Base-by-base conservation (phyloP, 805 yeast genomes). In the Zygosaccharomyces pseudorouxii region DNA sequence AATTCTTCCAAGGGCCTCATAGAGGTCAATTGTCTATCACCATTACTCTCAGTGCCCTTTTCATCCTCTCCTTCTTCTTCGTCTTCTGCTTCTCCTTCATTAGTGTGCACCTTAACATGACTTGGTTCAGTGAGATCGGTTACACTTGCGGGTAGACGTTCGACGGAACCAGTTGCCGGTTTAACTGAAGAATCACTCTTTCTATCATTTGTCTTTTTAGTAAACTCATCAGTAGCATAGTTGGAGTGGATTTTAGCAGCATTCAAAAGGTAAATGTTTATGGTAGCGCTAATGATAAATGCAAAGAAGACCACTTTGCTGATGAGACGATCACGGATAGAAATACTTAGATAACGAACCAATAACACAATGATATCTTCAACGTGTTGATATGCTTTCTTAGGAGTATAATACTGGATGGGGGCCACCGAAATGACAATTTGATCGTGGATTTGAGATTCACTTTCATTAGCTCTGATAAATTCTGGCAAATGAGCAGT, bases 251-350 rank as follows among this genome's bases (percentile, higher is more conserved):
- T 74, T 65, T 86, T 78, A n/a, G 96, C 85, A 49, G 88, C 93
- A 60, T 89, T 88, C 65, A 92, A 77, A 56, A 93, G 75, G 67
- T 90, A 92, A 44, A 86, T 81, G 65, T 93, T 93, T 54, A 87
- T 81, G 5, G 85, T 81, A 47, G 88, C 78, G 55, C 95, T 86
- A 54, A 87, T 71, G 22, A 85, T 81, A 51, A 90, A 80, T 9
- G 81, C 81, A 52, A 86, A 74, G 39, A 90, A 77, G 45, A 89
- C 73, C 53, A 82, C 78, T 64, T 90, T 90, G 52, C 93, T 82
- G 55, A 89, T 78, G 52, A 88, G 71, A 47, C 83, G 85, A 66
- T 90, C 97, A 58, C 85, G 79, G 48, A 90, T 84, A 16, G 90
- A 86, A 49, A 62, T 63, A 51, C 88, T 82, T 53, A 89, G 66